phyloP scores from a whole-genome alignment of 2,329 filamentous ascomycete genomes.

The Dactylellina parvicollis region DNA sequence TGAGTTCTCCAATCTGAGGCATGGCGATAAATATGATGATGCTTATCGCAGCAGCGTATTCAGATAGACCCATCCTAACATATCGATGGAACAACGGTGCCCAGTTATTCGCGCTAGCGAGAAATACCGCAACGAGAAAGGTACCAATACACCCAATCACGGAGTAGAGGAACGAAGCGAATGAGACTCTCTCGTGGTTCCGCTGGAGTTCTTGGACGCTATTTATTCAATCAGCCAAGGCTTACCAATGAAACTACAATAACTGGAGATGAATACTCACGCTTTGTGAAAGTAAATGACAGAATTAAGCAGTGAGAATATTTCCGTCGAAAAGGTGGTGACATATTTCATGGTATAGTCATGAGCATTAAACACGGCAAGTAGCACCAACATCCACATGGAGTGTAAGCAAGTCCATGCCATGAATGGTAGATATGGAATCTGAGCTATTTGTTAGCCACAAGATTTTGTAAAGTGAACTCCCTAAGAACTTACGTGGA shows the following conservation, averaged over 20 bases:
- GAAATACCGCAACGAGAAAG: slow-evolving; percentile 70
- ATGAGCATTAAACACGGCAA: slow-evolving; percentile 74
- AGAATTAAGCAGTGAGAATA: slow-evolving; percentile 74
- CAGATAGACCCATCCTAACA: slow-evolving; percentile 69
- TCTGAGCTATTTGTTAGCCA: slow-evolving; percentile 59
- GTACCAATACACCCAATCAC: slow-evolving; percentile 73
- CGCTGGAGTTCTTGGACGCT: slow-evolving; percentile 70
- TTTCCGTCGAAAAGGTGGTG: slow-evolving; percentile 73
- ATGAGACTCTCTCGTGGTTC: slow-evolving; percentile 68
- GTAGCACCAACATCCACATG: slow-evolving; percentile 72
- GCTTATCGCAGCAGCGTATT: slow-evolving; percentile 74
- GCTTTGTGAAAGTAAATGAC: slow-evolving; percentile 76
- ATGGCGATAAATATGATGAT: slow-evolving; percentile 74
- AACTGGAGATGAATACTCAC: slow-evolving; percentile 52
- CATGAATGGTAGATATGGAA: slow-evolving; percentile 74
- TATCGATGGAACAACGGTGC: slow-evolving; percentile 71
- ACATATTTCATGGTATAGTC: slow-evolving; percentile 78
- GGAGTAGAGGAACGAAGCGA: slow-evolving; percentile 73
- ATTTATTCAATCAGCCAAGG: too few relatives aligned
- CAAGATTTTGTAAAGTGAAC: neutral
- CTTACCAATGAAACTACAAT: too few relatives aligned
- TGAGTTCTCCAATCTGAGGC: slow-evolving; percentile 71
- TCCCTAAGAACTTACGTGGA: slow-evolving; percentile 63
- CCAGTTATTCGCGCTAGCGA: slow-evolving; percentile 72
- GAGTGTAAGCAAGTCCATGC: slow-evolving; percentile 74